These are phyloP conservation scores for Dothistroma septosporum DNA, from an alignment of 2,329 filamentous ascomycete genomes.

Conservation along the genomic window DNA sequence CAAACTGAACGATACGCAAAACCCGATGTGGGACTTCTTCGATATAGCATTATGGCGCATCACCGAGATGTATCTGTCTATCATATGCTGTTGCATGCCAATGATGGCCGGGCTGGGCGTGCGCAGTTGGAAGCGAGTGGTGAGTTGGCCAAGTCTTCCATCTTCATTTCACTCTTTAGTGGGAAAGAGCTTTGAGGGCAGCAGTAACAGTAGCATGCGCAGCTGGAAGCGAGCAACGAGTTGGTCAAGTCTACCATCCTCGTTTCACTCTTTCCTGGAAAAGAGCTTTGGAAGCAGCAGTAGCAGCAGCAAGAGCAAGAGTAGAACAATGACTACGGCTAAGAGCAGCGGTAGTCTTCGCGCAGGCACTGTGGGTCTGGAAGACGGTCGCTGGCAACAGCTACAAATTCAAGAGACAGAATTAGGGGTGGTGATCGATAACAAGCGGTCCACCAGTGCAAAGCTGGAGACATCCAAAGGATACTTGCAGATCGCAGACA, in stretches of 20 bases:
- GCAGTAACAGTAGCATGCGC: background rate
- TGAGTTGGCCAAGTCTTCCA: background rate
- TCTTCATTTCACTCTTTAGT: background rate
- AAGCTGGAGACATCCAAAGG: background rate
- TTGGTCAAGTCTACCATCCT: background rate
- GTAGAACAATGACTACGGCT: background rate
- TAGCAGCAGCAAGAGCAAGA: background rate
- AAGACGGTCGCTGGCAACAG: background rate
- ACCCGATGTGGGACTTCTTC: constrained; percentile 10
- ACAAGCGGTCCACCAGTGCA: background rate
- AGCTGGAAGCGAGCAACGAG: background rate
- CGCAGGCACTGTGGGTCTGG: background rate
- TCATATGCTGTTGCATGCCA: constrained; percentile 13
- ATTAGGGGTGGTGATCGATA: background rate
- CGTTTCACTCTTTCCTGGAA: background rate
- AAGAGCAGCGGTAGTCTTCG: background rate
- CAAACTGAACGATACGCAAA: background rate
- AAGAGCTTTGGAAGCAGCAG: constrained; percentile 2
- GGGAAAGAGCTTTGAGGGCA: background rate
- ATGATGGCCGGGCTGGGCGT: constrained; percentile 11
- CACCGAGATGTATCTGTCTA: constrained; percentile 8
- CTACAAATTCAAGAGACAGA: background rate
- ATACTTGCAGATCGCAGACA: background rate
- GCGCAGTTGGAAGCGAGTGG: background rate
- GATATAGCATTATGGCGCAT: constrained; percentile 6